Evolutionary conservation across 2,329 filamentous ascomycete genomes (phyloP).

Genomic region (Claviceps citrina): DNA sequence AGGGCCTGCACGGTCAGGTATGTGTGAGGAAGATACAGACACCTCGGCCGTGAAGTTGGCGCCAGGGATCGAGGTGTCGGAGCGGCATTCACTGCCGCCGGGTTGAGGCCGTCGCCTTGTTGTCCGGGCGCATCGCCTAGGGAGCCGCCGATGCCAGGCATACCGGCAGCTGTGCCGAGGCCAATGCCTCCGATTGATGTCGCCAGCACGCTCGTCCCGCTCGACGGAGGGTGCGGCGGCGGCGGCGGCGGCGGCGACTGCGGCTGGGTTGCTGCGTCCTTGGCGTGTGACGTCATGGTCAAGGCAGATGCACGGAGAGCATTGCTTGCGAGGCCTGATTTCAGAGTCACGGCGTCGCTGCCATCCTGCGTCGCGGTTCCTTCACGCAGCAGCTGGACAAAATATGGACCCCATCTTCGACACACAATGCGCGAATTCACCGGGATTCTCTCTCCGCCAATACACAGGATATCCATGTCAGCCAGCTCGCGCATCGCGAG

Average conservation of each 20-base stretch:
- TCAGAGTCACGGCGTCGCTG: constrained; percentile 59
- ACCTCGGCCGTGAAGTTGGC: constrained; percentile 58
- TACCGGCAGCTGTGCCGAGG: not conserved
- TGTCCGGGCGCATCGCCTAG: constrained; percentile 17
- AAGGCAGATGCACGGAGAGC: constrained; percentile 63
- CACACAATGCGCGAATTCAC: constrained; percentile 84
- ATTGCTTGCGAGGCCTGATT: constrained; percentile 43
- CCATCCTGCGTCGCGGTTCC: constrained; percentile 58
- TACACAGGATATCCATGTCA: constrained; percentile 92
- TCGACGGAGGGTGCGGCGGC: constrained; percentile 23
- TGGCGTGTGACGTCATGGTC: constrained; percentile 62
- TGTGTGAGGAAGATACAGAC: constrained; percentile 86
- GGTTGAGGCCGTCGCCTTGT: constrained; percentile 27
- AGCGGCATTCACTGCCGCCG: constrained; percentile 32
- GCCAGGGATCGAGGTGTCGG: constrained; percentile 42
- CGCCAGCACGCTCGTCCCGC: constrained; percentile 26
- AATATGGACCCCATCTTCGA: constrained; percentile 86
- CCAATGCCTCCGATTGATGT: constrained; percentile 14
- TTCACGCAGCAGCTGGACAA: constrained; percentile 79
- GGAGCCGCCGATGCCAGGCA: constrained; percentile 23
- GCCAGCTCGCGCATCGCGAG: constrained; percentile 68
- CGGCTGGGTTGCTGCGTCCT: constrained; percentile 28
- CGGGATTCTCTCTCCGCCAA: constrained; percentile 79
- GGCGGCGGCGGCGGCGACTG: constrained; percentile 29
- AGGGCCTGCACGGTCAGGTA: constrained; percentile 78